Percentiles rank a stretch among this genome's conserved stretches.
Evolutionary conservation across 768 basidiomycete species (phyloP).

Genomic region (Xerocomellus amylosporus): DNA sequence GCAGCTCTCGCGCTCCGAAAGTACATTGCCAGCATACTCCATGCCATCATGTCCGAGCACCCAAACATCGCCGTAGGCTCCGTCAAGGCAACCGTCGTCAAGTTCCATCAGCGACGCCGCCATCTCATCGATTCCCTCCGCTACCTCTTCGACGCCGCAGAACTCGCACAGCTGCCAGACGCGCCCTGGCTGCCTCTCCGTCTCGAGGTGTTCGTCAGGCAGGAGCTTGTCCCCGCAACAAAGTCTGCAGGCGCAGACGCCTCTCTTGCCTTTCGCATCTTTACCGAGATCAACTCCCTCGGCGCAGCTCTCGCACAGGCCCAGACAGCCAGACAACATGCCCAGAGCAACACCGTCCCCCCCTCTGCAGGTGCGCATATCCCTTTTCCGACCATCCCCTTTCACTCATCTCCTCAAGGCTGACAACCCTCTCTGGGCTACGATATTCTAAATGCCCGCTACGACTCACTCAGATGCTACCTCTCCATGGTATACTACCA

Average conservation of each 20-base stretch:
- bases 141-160: slow-evolving; percentile 64
- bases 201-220: slow-evolving; percentile 51
- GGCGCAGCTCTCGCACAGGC: slow-evolving; percentile 52
- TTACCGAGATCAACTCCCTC: slow-evolving; percentile 61
- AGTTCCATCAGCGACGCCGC: slow-evolving; percentile 68
- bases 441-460: slow-evolving; percentile 64
- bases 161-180: slow-evolving; percentile 43
- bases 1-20: slow-evolving; percentile 78
- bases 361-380: slow-evolving; percentile 32
- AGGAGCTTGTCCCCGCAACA: slow-evolving; percentile 47
- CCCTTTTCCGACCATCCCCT: too few species aligned
- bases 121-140: slow-evolving; percentile 71
- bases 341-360: slow-evolving; percentile 52
- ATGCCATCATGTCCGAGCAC: slow-evolving; percentile 58
- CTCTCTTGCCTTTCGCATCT: slow-evolving; percentile 52
- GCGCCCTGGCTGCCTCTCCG: slow-evolving; percentile 47
- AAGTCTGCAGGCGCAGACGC: slow-evolving; percentile 37
- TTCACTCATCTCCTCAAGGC: slow-evolving; percentile 32
- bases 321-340: slow-evolving; percentile 58
- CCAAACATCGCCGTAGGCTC: slow-evolving; percentile 61
- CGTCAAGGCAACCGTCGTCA: slow-evolving; percentile 63
- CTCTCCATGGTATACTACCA: slow-evolving; percentile 63
- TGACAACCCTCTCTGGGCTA: slow-evolving; percentile 51
- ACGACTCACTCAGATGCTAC: slow-evolving; percentile 66
- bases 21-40: slow-evolving; percentile 69